Conservation (phyloP, 169 alveolate species). For the Blepharisma undulans region DNA sequence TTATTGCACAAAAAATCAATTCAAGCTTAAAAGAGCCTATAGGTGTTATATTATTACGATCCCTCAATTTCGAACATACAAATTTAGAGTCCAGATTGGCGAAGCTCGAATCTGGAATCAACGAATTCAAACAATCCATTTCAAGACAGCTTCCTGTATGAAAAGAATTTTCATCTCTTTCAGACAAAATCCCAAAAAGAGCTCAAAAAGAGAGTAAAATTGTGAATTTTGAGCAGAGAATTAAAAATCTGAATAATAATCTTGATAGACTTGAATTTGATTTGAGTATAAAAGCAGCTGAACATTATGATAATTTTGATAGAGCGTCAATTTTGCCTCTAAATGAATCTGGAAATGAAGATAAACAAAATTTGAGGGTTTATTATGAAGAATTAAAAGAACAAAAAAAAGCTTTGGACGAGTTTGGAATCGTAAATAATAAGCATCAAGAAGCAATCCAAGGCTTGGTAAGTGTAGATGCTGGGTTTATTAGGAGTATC, state of each 20-base stretch:
- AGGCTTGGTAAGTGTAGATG: background rate
- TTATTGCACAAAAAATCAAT: background rate
- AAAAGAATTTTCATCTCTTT: background rate
- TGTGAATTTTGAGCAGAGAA: background rate
- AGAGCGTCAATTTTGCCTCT: background rate
- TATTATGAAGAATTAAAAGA: background rate
- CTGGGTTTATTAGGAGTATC: background rate
- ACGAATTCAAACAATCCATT: background rate
- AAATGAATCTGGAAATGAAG: background rate
- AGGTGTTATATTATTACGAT: background rate
- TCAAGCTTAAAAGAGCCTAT: background rate
- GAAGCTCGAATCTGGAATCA: background rate
- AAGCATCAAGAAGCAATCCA: background rate
- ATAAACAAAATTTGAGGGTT: background rate
- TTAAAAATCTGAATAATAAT: background rate
- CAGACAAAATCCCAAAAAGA: background rate
- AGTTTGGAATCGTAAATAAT: background rate
- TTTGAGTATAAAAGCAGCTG: background rate
- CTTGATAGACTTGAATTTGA: background rate
- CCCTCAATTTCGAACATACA: background rate
- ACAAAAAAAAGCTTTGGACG: background rate
- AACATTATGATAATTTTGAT: background rate
- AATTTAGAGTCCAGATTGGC: background rate
- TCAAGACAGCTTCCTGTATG: background rate
- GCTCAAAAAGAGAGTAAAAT: background rate